Percentiles rank a stretch among this genome's conserved stretches.
Evolutionary conservation across 2,329 filamentous ascomycete genomes (phyloP).

Genomic region (Tolypocladium paradoxum): DNA sequence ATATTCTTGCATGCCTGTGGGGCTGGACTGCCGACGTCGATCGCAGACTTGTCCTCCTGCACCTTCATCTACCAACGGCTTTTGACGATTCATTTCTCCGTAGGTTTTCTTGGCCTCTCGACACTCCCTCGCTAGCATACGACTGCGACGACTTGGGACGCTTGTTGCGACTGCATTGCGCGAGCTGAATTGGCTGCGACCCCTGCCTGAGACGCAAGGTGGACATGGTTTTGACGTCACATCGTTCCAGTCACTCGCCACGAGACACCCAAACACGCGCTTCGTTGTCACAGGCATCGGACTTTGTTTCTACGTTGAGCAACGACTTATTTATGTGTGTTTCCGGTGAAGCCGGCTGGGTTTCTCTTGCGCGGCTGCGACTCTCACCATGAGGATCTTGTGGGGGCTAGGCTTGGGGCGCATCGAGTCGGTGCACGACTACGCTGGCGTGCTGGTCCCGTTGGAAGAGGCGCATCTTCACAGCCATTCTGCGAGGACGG

Average conservation of each 20-base stretch:
- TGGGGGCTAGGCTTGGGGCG: slow-evolving; percentile 20
- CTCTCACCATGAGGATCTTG: slow-evolving; percentile 17
- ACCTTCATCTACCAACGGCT: neutral
- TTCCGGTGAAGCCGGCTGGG: neutral
- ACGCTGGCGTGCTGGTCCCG: slow-evolving; percentile 39
- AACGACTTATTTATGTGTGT: neutral
- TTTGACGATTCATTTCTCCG: neutral
- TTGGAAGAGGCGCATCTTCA: slow-evolving; percentile 46
- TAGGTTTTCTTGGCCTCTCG: neutral
- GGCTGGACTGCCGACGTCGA: too few relatives aligned
- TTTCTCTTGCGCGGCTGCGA: neutral
- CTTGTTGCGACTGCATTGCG: neutral
- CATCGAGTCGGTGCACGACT: slow-evolving; percentile 37
- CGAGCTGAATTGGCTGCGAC: neutral
- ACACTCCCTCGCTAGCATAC: neutral
- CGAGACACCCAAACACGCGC: neutral
- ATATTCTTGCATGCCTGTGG: too few relatives aligned
- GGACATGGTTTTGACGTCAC: neutral
- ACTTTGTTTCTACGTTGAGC: too few relatives aligned
- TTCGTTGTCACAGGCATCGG: neutral
- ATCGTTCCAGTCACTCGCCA: neutral
- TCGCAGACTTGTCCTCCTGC: neutral
- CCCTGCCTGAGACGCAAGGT: neutral
- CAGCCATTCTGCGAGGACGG: slow-evolving; percentile 39
- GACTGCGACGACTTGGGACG: neutral